These are phyloP conservation scores for Hyaloscypha finlandica DNA, from an alignment of 495 filamentous ascomycete genomes.

Conservation along the genomic window DNA sequence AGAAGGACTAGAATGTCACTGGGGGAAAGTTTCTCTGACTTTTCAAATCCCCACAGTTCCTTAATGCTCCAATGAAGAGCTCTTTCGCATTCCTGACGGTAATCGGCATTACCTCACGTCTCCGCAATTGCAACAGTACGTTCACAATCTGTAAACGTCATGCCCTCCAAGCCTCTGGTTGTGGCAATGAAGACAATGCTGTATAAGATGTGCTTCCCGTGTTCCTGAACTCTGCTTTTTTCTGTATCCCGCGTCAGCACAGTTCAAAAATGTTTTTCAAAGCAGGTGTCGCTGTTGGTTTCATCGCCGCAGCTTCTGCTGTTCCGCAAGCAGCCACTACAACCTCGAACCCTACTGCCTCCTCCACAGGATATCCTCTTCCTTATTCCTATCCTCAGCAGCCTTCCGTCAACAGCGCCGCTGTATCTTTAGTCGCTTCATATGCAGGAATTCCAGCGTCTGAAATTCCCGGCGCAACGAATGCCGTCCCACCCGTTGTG, in stretches of 20 bases:
- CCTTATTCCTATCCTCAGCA: conserved; percentile 19
- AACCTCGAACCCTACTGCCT: neutral
- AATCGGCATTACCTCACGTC: neutral
- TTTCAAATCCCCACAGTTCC: neutral
- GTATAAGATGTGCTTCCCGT: neutral
- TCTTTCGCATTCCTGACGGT: neutral
- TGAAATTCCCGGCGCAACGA: conserved; percentile 27
- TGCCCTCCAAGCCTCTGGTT: neutral
- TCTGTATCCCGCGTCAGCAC: neutral
- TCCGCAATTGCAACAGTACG: neutral
- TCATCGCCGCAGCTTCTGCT: conserved; percentile 19
- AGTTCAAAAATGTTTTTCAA: conserved; percentile 22
- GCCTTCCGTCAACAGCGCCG: conserved; percentile 20
- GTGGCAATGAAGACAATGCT: conserved; percentile 1
- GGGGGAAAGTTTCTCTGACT: neutral
- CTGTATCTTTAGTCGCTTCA: conserved; percentile 20
- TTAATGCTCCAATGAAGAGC: neutral
- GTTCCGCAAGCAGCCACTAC: conserved; percentile 6
- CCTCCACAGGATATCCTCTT: conserved; percentile 6
- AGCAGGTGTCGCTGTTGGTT: conserved; percentile 17
- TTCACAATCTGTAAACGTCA: neutral
- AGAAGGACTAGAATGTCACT: neutral
- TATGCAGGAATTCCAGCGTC: conserved; percentile 22
- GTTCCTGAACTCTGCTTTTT: neutral
- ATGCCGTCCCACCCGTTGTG: conserved; percentile 29